Evolutionary conservation across 2,329 filamentous ascomycete genomes (phyloP).

Genomic region (Aspergillus intermedius): DNA sequence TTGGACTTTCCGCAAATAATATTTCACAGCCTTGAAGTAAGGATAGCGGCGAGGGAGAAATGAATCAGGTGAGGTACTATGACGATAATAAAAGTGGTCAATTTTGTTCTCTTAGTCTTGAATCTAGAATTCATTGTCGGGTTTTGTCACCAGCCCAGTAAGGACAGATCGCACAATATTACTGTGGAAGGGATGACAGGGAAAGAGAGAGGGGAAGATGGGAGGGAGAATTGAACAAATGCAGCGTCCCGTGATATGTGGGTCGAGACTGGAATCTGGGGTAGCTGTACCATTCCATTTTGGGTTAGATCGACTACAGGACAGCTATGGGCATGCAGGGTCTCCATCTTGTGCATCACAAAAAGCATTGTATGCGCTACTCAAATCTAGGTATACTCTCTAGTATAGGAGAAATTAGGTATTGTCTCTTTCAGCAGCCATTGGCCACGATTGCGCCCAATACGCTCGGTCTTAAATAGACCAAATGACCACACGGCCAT

Average conservation of each 20-base stretch:
- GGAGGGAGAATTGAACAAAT: too few relatives aligned
- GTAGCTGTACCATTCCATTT: too few relatives aligned
- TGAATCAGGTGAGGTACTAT: not conserved
- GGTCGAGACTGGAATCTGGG: too few relatives aligned
- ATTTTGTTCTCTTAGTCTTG: not conserved
- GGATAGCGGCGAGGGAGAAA: not conserved
- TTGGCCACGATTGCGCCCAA: not conserved
- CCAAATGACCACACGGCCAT: conserved; percentile 78
- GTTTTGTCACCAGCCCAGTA: too few relatives aligned
- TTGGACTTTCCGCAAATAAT: not conserved
- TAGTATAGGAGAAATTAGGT: not conserved
- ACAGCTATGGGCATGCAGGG: too few relatives aligned
- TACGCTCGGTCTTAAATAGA: conserved; percentile 44
- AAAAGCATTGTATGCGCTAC: not conserved
- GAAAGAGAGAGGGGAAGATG: too few relatives aligned
- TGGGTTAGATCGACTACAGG: too few relatives aligned
- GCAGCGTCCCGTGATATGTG: too few relatives aligned
- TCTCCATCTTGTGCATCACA: not conserved
- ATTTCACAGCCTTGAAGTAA: not conserved
- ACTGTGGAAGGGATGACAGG: too few relatives aligned
- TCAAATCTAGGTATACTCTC: not conserved
- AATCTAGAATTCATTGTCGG: too few relatives aligned
- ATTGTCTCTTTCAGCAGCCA: too few relatives aligned
- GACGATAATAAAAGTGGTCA: not conserved
- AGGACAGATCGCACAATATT: too few relatives aligned